phyloP scores from a whole-genome alignment of 2,329 filamentous ascomycete genomes.

The Botrytis galanthina region DNA sequence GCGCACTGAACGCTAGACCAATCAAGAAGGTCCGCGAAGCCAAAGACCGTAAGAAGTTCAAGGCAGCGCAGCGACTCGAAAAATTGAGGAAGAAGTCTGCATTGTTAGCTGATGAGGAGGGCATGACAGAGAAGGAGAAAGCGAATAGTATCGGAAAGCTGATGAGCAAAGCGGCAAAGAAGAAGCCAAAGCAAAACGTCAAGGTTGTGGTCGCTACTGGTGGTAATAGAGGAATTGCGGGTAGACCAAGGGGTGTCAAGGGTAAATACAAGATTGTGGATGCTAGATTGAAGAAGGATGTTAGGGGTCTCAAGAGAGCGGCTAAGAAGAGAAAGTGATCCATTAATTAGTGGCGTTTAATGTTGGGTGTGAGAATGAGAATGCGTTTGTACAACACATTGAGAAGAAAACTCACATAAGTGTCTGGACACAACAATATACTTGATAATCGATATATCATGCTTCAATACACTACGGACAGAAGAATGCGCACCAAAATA shows the following conservation, averaged over 20 bases:
- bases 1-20: slow-evolving; percentile 88
- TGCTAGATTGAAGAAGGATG: slow-evolving; percentile 92
- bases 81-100: slow-evolving; percentile 98
- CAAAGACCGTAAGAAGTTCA: slow-evolving; percentile 94
- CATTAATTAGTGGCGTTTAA: neutral
- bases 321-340: slow-evolving; percentile 65
- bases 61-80: slow-evolving; percentile 85
- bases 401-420: neutral
- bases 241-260: slow-evolving; percentile 87
- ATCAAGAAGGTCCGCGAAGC: slow-evolving; percentile 99
- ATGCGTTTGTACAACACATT: neutral
- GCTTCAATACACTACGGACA: neutral
- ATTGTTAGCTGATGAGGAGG: slow-evolving; percentile 81
- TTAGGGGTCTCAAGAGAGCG: slow-evolving; percentile 78
- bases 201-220: slow-evolving; percentile 88
- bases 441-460: neutral
- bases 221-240: slow-evolving; percentile 78
- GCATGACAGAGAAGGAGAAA: slow-evolving; percentile 95
- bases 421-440: neutral
- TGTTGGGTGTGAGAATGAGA: neutral
- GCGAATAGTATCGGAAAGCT: slow-evolving; percentile 77
- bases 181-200: slow-evolving; percentile 79
- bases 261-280: slow-evolving; percentile 98
- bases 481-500: neutral
- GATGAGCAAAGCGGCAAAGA: slow-evolving; percentile 77